Percentiles rank a stretch among this genome's conserved stretches.
Evolutionary conservation across 257 asterid genomes (phyloP).

Genomic region (Ocimum tenuiflorum): DNA sequence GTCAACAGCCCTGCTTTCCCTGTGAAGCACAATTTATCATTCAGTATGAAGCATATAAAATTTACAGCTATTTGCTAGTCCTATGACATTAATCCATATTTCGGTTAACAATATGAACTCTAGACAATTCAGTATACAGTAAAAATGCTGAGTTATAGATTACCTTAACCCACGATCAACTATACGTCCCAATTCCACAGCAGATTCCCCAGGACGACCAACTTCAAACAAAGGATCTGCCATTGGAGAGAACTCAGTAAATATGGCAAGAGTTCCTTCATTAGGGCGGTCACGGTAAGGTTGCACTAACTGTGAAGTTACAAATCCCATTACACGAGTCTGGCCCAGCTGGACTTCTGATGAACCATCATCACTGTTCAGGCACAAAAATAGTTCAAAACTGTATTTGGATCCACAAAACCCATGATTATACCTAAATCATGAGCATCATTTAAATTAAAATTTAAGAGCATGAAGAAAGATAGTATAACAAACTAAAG

Average conservation of each 20-base stretch:
- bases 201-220: constrained; percentile 87
- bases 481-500: neutral
- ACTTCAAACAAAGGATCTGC: constrained; percentile 93
- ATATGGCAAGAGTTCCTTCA: constrained; percentile 80
- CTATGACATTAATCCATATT: too few relatives aligned
- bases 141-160: neutral
- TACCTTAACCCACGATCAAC: constrained; percentile 96
- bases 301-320: constrained; percentile 76
- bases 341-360: constrained; percentile 92
- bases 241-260: constrained; percentile 95
- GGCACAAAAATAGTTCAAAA: constrained; percentile 7
- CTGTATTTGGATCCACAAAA: neutral
- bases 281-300: constrained; percentile 89
- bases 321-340: constrained; percentile 84
- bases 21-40: constrained; percentile 26
- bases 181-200: constrained; percentile 90
- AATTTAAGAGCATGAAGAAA: neutral
- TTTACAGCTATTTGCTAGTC: too few relatives aligned
- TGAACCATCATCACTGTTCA: constrained; percentile 86
- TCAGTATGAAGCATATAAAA: constrained; percentile 13
- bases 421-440: neutral
- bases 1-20: constrained; percentile 97
- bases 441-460: neutral
- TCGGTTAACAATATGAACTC: neutral
- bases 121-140: neutral